phyloP scores from a whole-genome alignment of 2,329 filamentous ascomycete species.

The Cadophora gregata region DNA sequence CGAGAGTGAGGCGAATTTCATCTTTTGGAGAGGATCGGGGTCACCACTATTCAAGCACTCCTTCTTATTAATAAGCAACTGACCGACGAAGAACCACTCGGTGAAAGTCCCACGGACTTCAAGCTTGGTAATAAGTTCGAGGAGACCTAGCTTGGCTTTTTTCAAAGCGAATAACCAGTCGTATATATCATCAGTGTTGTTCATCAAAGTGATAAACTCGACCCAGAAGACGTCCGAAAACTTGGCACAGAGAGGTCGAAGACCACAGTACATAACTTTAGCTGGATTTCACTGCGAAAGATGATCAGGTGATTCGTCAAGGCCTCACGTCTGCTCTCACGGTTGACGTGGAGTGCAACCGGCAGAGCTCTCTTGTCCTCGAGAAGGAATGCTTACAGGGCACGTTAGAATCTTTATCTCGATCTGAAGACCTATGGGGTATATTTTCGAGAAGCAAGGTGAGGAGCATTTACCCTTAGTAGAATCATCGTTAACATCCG shows the following conservation, averaged over 20 bases:
- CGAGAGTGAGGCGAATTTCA: neutral
- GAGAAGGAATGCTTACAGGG: neutral
- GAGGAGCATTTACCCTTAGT: neutral
- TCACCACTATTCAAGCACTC: neutral
- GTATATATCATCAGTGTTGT: neutral
- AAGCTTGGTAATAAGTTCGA: neutral
- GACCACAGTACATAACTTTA: neutral
- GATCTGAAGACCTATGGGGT: neutral
- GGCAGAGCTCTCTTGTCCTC: neutral
- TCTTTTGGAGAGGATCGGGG: neutral
- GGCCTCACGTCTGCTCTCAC: neutral
- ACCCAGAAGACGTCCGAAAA: neutral
- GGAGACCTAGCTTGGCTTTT: neutral
- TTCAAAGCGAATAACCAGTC: neutral
- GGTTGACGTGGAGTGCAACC: neutral
- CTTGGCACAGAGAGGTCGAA: neutral
- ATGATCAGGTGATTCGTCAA: neutral
- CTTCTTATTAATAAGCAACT: neutral
- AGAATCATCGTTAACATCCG: neutral
- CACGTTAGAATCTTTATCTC: neutral
- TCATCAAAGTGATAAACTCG: neutral
- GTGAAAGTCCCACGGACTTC: neutral
- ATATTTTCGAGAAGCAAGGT: neutral
- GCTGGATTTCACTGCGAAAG: neutral
- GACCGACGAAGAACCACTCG: neutral